Evolutionary conservation across 495 filamentous ascomycete genomes (phyloP), one percentile per base, ranked within the genome.

Genomic region (Aspergillus saccharolyticus): DNA sequence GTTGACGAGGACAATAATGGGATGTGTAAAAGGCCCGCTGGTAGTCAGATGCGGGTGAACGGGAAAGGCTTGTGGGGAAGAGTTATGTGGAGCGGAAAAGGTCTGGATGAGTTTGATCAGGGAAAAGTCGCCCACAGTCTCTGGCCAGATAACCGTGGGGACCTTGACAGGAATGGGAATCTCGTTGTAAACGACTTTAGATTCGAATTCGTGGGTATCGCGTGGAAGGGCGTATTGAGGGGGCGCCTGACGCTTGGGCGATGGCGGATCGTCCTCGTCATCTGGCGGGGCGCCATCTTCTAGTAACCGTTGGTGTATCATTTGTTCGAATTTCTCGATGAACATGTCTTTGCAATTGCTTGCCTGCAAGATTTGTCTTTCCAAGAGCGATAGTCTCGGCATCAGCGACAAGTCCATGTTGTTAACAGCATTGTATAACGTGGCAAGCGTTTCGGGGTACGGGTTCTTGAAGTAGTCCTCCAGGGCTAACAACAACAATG

Each of bases 381-480:
- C 94, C 14, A 97, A 81, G 21, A 88, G 76, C 30, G 85, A 90
- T 52, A 99, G 77, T 63, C 80, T 87, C 3, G 94, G 94, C 87
- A 99, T 91, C 18, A 96, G 72, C 0, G 93, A 96, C 44, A 99
- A 80, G 64, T 97, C 94, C 94, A 99, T 99, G 45, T 81, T 82
- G 68, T 99, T 99, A 33, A 97, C 89, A 3, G 94, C 89, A 53
- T 93, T 79, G 68, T 96, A 99, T 14, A 99, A 80, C 56, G 87
- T 81, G 42, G 89, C 86, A n/a, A 99, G 78, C 0, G 93, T 97
- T 72, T 94, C 90, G 16, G 89, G 86, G 55, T 87, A 86, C 0
- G 94, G 94, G 2, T 88, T 86, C 66, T 95, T 94, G 74, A 96
- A 99, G 70, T 99, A 99, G 63, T 97, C 91, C 67, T 97, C 94